Base-by-base conservation (phyloP, 1,284 basidiomycete species). In the Papiliotrema flavescens region DNA sequence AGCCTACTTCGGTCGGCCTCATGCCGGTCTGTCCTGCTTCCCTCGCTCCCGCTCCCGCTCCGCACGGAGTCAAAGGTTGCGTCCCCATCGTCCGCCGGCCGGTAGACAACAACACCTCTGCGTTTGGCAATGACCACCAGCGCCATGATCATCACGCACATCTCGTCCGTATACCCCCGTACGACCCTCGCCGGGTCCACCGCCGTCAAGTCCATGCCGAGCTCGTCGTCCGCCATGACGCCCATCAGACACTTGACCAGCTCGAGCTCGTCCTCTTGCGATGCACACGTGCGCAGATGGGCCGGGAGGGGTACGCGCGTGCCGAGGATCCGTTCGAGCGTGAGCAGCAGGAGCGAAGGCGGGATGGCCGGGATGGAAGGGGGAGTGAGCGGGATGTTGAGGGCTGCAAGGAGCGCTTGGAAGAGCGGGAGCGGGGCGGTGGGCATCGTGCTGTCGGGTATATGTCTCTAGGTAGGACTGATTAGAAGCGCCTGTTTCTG, bases 201-300 rank as follows among this genome's bases (percentile, higher is more conserved):
- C 9, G 62, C 41, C 37, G 47, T 54, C 35, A 69, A 44, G 49
- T 69, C 69, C 44, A 71, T 54, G 4, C 53, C 57, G 5, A 71
- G 50, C 23, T 63, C 42, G 32, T 70, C 69, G 50, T 60, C 57
- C 2, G 57, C 63, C 24, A 71, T 53, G 3, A 62, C 57, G 2
- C 69, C 69, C 3, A 71, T 49, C 2, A 71, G 24, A 43, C 57
- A 63, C 47, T 71, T 69, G 19, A 64, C 48, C 13, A 66, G 53
- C 9, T 41, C 54, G 5, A 64, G 28, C 51, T 69, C 66, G 32
- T 64, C 64, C 17, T 39, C 41, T 11, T 17, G 17, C 0, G 51
- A 59, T 3, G 42, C 7, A 19, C 62, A 64, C 19, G 20, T 26
- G n/a, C 63, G 55, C 14, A 61, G 47, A 13, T 53, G 24, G 2